Conservation (phyloP, 805 yeast genomes). For the Cephaloascus albidus region DNA sequence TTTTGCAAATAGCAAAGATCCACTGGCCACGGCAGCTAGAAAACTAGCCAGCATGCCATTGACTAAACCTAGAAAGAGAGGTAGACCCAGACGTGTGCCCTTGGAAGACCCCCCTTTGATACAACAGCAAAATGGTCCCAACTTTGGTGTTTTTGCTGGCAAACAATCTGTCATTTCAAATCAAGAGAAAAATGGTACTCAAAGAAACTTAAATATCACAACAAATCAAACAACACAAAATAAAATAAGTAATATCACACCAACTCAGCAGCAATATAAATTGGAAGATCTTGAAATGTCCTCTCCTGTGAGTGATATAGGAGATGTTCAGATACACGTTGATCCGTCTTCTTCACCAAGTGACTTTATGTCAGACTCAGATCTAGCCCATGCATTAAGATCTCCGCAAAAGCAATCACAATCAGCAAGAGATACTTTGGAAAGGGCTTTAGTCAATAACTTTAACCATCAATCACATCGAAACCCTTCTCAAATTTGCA, state of each 20-base stretch:
- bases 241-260: background rate
- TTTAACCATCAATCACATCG: background rate
- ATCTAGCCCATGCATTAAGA: conserved; percentile 32
- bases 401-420: conserved; percentile 1
- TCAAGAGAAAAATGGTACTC: conserved; percentile 3
- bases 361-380: conserved; percentile 46
- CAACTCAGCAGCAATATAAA: background rate
- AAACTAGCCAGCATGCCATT: background rate
- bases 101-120: conserved; percentile 3
- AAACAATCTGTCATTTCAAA: conserved; percentile 2
- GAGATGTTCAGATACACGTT: conserved; percentile 4
- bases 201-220: background rate
- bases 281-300: background rate
- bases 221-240: conserved; percentile 3
- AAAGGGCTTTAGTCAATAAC: background rate
- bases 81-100: conserved; percentile 1
- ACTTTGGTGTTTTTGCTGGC: background rate
- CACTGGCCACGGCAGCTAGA: conserved; percentile 7
- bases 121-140: conserved; percentile 1
- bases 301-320: background rate
- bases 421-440: background rate
- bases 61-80: conserved; percentile 1
- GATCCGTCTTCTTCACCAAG: conserved; percentile 36
- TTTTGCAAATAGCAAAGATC: conserved; percentile 13
- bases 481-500: background rate